phyloP scores from a whole-genome alignment of 2,329 filamentous ascomycete genomes.

The Claviceps sp. region DNA sequence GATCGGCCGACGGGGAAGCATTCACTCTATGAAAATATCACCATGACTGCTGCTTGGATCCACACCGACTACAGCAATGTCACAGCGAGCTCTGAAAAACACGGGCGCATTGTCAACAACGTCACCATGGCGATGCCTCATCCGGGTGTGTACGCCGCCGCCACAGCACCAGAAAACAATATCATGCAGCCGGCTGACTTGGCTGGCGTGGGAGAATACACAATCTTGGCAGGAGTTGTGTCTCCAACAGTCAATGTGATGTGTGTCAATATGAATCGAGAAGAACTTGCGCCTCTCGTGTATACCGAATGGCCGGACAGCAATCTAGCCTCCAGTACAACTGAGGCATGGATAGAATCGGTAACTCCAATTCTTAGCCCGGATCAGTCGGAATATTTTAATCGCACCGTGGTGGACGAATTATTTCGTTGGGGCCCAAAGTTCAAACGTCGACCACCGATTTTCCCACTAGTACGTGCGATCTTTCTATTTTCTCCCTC shows the following conservation, averaged over 20 bases:
- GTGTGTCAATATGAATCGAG: constrained; percentile 50
- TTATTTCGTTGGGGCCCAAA: constrained; percentile 53
- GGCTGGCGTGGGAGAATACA: constrained; percentile 55
- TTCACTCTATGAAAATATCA: constrained; percentile 59
- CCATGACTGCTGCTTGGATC: constrained; percentile 57
- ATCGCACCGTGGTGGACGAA: constrained; percentile 50
- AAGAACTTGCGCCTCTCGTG: constrained; percentile 50
- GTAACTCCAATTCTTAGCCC: constrained; percentile 17
- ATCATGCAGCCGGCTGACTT: constrained; percentile 58
- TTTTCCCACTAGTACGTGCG: constrained; percentile 17
- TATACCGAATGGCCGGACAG: constrained; percentile 46
- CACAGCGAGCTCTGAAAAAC: constrained; percentile 30
- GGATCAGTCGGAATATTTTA: constrained; percentile 27
- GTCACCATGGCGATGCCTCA: constrained; percentile 69
- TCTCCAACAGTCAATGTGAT: constrained; percentile 60
- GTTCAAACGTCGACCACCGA: constrained; percentile 36
- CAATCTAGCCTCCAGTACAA: constrained; percentile 19
- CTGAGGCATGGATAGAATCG: constrained; percentile 23
- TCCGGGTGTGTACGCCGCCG: constrained; percentile 50
- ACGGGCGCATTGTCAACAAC: constrained; percentile 55
- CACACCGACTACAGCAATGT: constrained; percentile 40
- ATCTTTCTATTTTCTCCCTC: too few relatives aligned
- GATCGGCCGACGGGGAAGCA: constrained; percentile 46
- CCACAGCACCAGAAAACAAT: constrained; percentile 43
- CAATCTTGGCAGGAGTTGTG: constrained; percentile 52